Base-by-base conservation (phyloP, 1,139 yeast species). In the Hyphopichia burtonii region DNA sequence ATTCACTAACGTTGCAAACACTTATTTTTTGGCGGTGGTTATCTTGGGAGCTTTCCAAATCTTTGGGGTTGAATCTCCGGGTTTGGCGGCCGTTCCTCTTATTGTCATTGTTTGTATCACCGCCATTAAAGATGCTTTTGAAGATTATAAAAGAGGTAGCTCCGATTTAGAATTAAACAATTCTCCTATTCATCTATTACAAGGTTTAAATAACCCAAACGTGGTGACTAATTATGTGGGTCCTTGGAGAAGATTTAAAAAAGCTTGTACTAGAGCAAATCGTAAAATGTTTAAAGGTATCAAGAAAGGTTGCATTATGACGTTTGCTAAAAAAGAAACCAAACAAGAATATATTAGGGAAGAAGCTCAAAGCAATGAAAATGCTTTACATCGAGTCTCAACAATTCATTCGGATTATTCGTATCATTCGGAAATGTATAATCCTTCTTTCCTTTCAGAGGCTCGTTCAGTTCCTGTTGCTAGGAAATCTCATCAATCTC, bases 11-110 rank as follows among this genome's bases (percentile, higher is more conserved):
- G 82, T 91, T 50, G 99, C 99, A 41, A 93, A 93, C 64, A 67
- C 84, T 38, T 93, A 89, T 69, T 93, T 93, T 75, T 71, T 93
- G 60, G 65, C 86, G 38, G 70, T 89, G 66, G 87, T 83, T 54
- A 85, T 93, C 48, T 70, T 93, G 52, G 96, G 96, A 45, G 88
- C 85, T 11, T 89, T 93, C 66, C 80, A 86, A 49, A 83, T 93
- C 43, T 93, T 93, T 62, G 99, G 99, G 52, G 97, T 91, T 30
- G 80, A 87, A 17, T 82, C 79, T 47, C 96, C 98, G 1, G 97
- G 90, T 1, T 67, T 93, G 51, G 86, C 94, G 6, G 91, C 96
- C 1, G 97, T 90, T 35, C 99, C 99, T 2, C 80, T 93, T 62
- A 86, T 91, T 63, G 96, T 89, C 41, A 91, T 93, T 70, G 96